phyloP scores from a whole-genome alignment of 2,329 filamentous ascomycete genomes.

The Didymellaceae sp. region DNA sequence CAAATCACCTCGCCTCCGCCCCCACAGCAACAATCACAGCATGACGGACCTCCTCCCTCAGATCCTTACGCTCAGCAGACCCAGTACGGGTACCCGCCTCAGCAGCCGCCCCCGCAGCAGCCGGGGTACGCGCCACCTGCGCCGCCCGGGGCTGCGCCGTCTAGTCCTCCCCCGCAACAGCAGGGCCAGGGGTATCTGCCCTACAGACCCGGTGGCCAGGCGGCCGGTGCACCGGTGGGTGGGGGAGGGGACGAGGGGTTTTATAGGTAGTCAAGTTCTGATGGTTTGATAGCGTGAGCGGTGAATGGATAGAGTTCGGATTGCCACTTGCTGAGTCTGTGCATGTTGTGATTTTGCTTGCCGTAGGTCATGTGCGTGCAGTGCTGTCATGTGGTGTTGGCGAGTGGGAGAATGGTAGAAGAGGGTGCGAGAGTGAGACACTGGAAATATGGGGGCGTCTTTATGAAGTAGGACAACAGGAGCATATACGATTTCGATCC shows the following conservation, averaged over 20 bases:
- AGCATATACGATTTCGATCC: too few relatives aligned
- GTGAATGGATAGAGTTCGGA: not conserved
- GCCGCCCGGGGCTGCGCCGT: slow-evolving; percentile 29
- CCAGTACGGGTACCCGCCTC: slow-evolving; percentile 37
- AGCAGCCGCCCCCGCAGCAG: slow-evolving; percentile 3
- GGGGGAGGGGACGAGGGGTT: slow-evolving; percentile 45
- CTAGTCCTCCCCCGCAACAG: slow-evolving; percentile 31
- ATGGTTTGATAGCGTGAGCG: not conserved
- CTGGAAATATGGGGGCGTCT: too few relatives aligned
- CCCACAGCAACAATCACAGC: slow-evolving; percentile 33
- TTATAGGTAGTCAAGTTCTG: slow-evolving; percentile 26
- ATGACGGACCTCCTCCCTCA: slow-evolving; percentile 24
- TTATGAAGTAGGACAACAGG: too few relatives aligned
- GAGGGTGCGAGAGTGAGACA: too few relatives aligned
- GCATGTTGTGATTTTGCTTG: too few relatives aligned
- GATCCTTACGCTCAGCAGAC: slow-evolving; percentile 40
- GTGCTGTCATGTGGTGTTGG: too few relatives aligned
- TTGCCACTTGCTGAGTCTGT: too few relatives aligned
- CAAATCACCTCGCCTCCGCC: slow-evolving; percentile 36
- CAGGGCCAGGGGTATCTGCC: slow-evolving; percentile 35
- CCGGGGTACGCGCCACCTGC: slow-evolving; percentile 43
- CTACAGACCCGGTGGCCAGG: slow-evolving; percentile 44
- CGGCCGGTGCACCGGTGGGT: slow-evolving; percentile 38
- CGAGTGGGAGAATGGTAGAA: too few relatives aligned
- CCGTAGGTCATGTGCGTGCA: too few relatives aligned